Base-by-base conservation (phyloP, 352 stramenopile genomes). In the Globisporangium alternatum region DNA sequence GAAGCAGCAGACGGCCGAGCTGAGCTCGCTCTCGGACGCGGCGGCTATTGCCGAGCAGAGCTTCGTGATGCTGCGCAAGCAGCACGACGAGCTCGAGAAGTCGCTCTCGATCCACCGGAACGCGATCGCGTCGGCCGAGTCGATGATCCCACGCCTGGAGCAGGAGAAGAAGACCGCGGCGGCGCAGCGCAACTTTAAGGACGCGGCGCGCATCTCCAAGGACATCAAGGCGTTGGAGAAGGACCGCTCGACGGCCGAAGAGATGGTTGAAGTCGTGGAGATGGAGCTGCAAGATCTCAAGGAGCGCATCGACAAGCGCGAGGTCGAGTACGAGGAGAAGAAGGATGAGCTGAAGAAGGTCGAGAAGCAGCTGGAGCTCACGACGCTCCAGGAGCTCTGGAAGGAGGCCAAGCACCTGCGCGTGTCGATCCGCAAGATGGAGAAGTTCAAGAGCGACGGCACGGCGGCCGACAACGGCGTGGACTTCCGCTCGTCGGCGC, bases 221-320 rank as follows among this genome's bases (percentile, higher is more conserved):
- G 86, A 93, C 51, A 93, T 95, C 59, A 95, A 95, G 71, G 80
- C 81, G 19, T 56, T 95, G 3, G 86, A 95, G 68, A 95, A 95
- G 52, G 86, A 95, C 69, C 81, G 86, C 28, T 71, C 72, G 15
- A 89, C 76, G 0, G 86, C 86, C 0, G 86, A 95, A 64, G 86
- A 93, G 45, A 90, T 87, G 80, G 83, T 93, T 17, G 81, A 93
- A 64, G 81, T 90, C 39, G 78, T 92, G 1, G 83, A 89, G 35
- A 93, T 92, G 82, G 86, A 93, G 56, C 74, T 95, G 3, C 76
- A 91, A 61, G 86, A 95, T 33, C 53, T 92, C 21, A 81, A 81
- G 49, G 84, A 92, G 48, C 78, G 80, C 17, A 91, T 95, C 51
- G 74, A 74, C 8, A 91, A 89, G 72, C 78, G 78, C 28, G 70